phyloP scores from a whole-genome alignment of 495 filamentous ascomycete species.

The Zalerion maritima region DNA sequence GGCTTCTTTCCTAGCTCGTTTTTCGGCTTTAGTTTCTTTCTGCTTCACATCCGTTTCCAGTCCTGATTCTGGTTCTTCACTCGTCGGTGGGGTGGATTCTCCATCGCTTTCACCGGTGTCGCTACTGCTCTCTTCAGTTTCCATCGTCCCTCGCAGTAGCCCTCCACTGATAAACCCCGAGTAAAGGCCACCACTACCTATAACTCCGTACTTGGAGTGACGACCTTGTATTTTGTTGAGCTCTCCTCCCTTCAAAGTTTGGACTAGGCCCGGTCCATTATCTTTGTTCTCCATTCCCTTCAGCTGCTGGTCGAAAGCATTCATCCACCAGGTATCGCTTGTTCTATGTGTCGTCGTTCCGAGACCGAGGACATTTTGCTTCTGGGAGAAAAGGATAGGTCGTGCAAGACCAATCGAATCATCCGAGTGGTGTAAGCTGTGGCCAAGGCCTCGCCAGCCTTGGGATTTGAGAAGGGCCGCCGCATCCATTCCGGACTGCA shows the following conservation, averaged over 20 bases:
- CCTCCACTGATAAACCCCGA: slow-evolving; percentile 68
- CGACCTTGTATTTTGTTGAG: slow-evolving; percentile 34
- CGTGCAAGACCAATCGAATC: slow-evolving; percentile 49
- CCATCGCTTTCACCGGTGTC: slow-evolving; percentile 10
- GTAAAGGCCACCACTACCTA: slow-evolving; percentile 51
- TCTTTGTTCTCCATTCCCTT: slow-evolving; percentile 49
- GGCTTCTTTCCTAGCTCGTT: slow-evolving; percentile 19
- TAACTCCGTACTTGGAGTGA: slow-evolving; percentile 26
- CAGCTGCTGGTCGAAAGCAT: slow-evolving; percentile 64
- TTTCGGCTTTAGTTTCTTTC: slow-evolving; percentile 24
- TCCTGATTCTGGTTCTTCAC: slow-evolving; percentile 11
- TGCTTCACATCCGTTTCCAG: slow-evolving; percentile 10
- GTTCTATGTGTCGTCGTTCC: slow-evolving; percentile 53
- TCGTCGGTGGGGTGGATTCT: no score
- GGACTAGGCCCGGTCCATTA: slow-evolving; percentile 30
- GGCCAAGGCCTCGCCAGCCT: slow-evolving; percentile 66
- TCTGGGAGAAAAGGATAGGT: slow-evolving; percentile 53
- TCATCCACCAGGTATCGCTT: slow-evolving; percentile 66
- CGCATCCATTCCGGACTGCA: slow-evolving; percentile 61
- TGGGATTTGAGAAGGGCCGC: slow-evolving; percentile 56
- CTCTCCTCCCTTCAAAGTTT: slow-evolving; percentile 33
- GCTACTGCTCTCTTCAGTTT: slow-evolving; percentile 11
- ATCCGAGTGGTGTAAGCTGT: slow-evolving; percentile 53
- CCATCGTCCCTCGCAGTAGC: slow-evolving; percentile 51
- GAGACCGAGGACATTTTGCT: slow-evolving; percentile 53